Percentiles rank a stretch among this genome's conserved stretches.
phyloP scores from a whole-genome alignment of 495 filamentous ascomycete species.

The Tuber umbilicatum region DNA sequence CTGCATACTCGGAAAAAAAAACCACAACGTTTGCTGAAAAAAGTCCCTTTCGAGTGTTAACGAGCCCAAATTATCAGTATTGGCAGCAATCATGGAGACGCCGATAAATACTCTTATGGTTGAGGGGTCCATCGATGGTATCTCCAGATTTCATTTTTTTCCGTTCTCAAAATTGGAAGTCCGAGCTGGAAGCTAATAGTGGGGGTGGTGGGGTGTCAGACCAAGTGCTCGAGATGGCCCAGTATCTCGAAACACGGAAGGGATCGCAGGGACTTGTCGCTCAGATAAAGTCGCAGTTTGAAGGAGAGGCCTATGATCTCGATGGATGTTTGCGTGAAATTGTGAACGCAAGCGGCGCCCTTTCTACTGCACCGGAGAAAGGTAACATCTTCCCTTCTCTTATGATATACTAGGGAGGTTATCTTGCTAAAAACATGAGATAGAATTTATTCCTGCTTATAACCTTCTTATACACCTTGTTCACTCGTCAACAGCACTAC shows the following conservation, averaged over 20 bases:
- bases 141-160: slow-evolving; percentile 6
- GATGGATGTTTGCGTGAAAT: slow-evolving; percentile 62
- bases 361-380: slow-evolving; percentile 85
- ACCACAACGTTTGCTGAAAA: background rate
- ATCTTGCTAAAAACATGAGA: background rate
- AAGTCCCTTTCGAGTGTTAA: background rate
- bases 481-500: slow-evolving; percentile 69
- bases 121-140: slow-evolving; percentile 42
- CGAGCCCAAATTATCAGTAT: background rate
- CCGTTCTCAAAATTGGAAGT: background rate
- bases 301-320: slow-evolving; percentile 52
- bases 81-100: slow-evolving; percentile 35
- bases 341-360: slow-evolving; percentile 60
- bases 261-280: slow-evolving; percentile 20
- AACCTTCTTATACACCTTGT: slow-evolving; percentile 92
- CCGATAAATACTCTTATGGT: slow-evolving; percentile 42
- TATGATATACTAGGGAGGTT: background rate
- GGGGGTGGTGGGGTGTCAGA: slow-evolving; percentile 27
- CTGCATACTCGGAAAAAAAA: background rate
- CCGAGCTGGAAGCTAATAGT: slow-evolving; percentile 12
- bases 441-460: slow-evolving; percentile 87
- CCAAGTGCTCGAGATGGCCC: slow-evolving; percentile 42
- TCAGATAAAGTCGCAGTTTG: slow-evolving; percentile 25
- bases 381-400: slow-evolving; percentile 45
- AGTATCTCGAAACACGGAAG: slow-evolving; percentile 38